These are phyloP conservation scores for Breynia disticha DNA, from an alignment of 441 rosid genomes.

Conservation along the genomic window DNA sequence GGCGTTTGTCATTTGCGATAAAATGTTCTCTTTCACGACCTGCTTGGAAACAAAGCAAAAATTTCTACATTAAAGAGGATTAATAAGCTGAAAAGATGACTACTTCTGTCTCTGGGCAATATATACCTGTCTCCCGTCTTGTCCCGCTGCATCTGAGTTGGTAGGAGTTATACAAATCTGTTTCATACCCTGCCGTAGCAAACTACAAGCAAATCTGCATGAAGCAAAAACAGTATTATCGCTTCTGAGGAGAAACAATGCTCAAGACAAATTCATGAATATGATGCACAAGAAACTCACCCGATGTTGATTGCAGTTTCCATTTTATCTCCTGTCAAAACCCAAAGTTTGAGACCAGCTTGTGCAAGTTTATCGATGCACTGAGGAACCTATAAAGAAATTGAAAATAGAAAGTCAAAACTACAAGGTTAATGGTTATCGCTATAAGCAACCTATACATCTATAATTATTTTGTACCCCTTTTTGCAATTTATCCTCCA, in stretches of 20 bases:
- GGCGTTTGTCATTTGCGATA: constrained; percentile 75
- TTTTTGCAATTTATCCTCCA: constrained; percentile 91
- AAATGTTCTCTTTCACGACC: constrained; percentile 69
- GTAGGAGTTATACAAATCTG: constrained; percentile 51
- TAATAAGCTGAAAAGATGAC: constrained; percentile 15
- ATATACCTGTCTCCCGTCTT: constrained; percentile 56
- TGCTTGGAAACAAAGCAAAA: constrained; percentile 27
- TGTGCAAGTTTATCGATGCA: constrained; percentile 98
- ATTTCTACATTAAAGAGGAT: constrained; percentile 25
- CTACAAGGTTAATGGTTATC: neutral
- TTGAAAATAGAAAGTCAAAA: constrained; percentile 19
- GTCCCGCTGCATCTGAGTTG: constrained; percentile 38
- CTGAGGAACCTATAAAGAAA: constrained; percentile 70
- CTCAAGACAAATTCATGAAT: constrained; percentile 1
- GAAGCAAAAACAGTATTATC: constrained; percentile 12
- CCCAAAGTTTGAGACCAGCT: constrained; percentile 98
- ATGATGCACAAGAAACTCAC: constrained; percentile 30
- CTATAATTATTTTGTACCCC: constrained; percentile 42
- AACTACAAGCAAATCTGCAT: constrained; percentile 79
- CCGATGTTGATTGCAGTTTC: constrained; percentile 99
- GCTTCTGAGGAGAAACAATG: neutral
- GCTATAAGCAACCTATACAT: too few species aligned
- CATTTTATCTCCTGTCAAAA: constrained; percentile 97
- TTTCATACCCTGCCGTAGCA: constrained; percentile 94
- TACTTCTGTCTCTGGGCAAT: constrained; percentile 12